Evolutionary conservation across 2,329 filamentous ascomycete genomes (phyloP).

Genomic region (Tolypocladium tundrense): DNA sequence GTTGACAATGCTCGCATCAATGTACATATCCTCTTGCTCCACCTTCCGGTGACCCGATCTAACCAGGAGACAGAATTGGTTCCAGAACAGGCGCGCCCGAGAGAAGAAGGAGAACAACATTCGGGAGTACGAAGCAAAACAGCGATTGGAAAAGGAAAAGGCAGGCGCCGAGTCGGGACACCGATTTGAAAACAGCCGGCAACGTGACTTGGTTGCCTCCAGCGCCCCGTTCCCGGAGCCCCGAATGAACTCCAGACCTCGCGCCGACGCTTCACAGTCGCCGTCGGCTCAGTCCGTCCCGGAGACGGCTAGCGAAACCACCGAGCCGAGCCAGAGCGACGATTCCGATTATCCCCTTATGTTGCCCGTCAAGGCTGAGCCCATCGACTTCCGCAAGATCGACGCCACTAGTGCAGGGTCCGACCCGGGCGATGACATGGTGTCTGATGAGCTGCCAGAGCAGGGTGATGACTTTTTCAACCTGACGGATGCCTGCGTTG

Average conservation of each 20-base stretch:
- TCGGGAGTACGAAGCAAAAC: conserved; percentile 28
- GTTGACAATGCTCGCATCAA: conserved; percentile 57
- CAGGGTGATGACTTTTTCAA: conserved; percentile 9
- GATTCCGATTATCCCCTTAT: conserved; percentile 13
- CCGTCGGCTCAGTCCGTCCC: conserved; percentile 8
- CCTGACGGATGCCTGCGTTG: conserved; percentile 5
- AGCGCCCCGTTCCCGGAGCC: conserved; percentile 28
- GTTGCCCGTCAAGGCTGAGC: neutral
- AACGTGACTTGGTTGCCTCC: conserved; percentile 27
- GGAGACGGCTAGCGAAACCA: conserved; percentile 14
- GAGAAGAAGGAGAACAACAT: conserved; percentile 54
- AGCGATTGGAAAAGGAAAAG: conserved; percentile 24
- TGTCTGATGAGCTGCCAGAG: conserved; percentile 5
- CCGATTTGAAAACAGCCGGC: conserved; percentile 19
- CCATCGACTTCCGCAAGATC: neutral
- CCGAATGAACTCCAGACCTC: conserved; percentile 7
- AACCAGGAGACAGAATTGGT: conserved; percentile 49
- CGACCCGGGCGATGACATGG: conserved; percentile 6
- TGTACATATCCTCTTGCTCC: conserved; percentile 26
- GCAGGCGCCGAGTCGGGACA: conserved; percentile 10
- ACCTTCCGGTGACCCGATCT: conserved; percentile 6
- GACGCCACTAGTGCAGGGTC: neutral
- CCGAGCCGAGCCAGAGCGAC: conserved; percentile 13
- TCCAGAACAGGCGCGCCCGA: conserved; percentile 55
- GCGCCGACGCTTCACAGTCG: conserved; percentile 6